A percentile compares a stretch with the other conserved stretches of the same genome.
Conservation (phyloP, 805 yeast species). For the Teunomyces pallodes region DNA sequence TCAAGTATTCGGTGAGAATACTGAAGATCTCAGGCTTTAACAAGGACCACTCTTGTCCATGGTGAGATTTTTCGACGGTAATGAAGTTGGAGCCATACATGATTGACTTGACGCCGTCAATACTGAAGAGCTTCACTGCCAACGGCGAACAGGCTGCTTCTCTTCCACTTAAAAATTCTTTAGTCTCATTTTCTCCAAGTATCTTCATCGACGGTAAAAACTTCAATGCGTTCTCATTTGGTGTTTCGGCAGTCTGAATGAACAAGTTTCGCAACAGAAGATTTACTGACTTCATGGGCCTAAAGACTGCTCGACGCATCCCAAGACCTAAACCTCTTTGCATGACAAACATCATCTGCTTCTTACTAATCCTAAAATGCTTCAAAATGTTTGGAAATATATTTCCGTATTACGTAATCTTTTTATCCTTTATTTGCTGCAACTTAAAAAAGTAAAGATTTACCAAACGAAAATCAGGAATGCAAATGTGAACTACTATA, state of each 20-base stretch:
- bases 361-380: background rate
- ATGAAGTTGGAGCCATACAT: slow-evolving; percentile 84
- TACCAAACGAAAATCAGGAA: background rate
- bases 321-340: background rate
- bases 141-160: slow-evolving; percentile 76
- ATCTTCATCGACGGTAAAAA: slow-evolving; percentile 73
- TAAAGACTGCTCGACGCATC: background rate
- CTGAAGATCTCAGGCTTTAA: slow-evolving; percentile 67
- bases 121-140: slow-evolving; percentile 68
- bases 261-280: slow-evolving; percentile 35
- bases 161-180: slow-evolving; percentile 71
- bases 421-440: background rate
- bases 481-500: background rate
- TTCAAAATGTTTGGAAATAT: background rate
- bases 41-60: slow-evolving; percentile 55
- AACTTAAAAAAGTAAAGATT: background rate
- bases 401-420: background rate
- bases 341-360: background rate
- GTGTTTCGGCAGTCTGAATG: slow-evolving; percentile 83
- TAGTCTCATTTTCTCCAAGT: slow-evolving; percentile 56
- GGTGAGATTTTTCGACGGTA: slow-evolving; percentile 64
- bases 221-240: slow-evolving; percentile 83
- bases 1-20: slow-evolving; percentile 52
- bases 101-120: slow-evolving; percentile 74
- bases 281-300: background rate